These are phyloP conservation scores for Mentha longifolia DNA, from an alignment of 257 asterid genomes.

Conservation along the genomic window DNA sequence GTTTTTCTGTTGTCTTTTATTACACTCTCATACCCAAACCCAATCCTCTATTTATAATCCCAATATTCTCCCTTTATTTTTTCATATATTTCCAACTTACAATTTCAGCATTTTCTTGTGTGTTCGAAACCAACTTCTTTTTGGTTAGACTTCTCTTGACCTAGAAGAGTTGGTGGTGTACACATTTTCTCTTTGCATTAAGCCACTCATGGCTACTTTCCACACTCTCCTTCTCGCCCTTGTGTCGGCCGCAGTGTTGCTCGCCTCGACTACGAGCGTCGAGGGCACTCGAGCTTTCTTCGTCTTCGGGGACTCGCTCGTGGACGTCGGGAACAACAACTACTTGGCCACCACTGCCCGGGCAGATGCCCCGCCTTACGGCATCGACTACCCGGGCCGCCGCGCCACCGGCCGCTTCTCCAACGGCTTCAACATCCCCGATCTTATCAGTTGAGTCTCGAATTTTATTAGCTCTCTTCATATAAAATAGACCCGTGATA, in stretches of 20 bases:
- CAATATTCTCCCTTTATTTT: background rate
- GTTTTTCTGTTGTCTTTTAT: constrained; percentile 33
- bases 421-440: constrained; percentile 66
- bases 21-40: background rate
- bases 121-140: background rate
- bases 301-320: constrained; percentile 70
- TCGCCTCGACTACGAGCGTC: constrained; percentile 14
- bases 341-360: constrained; percentile 64
- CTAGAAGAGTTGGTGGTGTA: background rate
- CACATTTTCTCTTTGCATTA: background rate
- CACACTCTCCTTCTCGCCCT: constrained; percentile 27
- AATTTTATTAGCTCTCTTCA: background rate
- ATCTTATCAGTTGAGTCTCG: constrained; percentile 56
- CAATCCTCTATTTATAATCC: background rate
- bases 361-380: constrained; percentile 67
- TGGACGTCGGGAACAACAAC: constrained; percentile 70
- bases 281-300: constrained; percentile 51
- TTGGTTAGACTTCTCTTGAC: background rate
- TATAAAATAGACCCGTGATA: too few relatives aligned
- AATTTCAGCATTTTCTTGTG: background rate
- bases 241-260: constrained; percentile 19
- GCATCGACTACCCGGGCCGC: constrained; percentile 61
- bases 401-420: constrained; percentile 68
- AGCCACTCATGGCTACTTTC: constrained; percentile 34
- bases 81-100: background rate